A percentile compares a stretch with the other conserved stretches of the same genome.
phyloP scores from a whole-genome alignment of 2,329 filamentous ascomycete genomes.

The Trichophyton mentagrophytes region DNA sequence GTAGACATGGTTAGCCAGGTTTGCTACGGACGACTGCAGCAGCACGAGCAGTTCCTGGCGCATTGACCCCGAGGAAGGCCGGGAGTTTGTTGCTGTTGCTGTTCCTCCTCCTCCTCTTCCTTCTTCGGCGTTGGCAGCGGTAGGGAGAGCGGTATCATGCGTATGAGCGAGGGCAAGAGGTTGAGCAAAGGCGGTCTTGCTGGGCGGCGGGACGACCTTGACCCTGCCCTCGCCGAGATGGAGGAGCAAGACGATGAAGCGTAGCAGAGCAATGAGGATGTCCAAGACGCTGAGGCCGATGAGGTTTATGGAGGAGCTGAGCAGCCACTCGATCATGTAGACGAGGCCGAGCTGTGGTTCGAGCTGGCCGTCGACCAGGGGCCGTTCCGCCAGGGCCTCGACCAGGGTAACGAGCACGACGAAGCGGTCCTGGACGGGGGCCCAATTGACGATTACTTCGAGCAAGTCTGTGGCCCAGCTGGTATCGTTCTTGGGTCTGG shows the following conservation, averaged over 20 bases:
- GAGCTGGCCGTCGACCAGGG: conserved; percentile 57
- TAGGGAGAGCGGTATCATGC: not conserved
- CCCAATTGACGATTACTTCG: conserved; percentile 68
- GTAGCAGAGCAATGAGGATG: conserved; percentile 69
- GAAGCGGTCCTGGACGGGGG: conserved; percentile 88
- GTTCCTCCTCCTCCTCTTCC: too few species aligned
- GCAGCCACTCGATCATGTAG: conserved; percentile 65
- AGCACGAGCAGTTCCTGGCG: conserved; percentile 53
- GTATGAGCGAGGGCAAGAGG: not conserved
- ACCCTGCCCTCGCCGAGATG: conserved; percentile 39
- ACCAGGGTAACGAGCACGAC: conserved; percentile 72
- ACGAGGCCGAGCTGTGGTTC: conserved; percentile 62
- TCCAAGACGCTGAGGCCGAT: conserved; percentile 97
- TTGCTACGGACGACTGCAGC: conserved; percentile 73
- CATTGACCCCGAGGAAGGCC: not conserved
- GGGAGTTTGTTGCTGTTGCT: not conserved
- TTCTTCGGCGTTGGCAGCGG: too few species aligned
- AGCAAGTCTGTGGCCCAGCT: conserved; percentile 78
- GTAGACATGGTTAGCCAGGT: conserved; percentile 87
- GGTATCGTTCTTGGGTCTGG: conserved; percentile 38
- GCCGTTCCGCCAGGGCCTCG: conserved; percentile 58
- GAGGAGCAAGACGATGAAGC: conserved; percentile 66
- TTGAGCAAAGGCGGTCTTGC: not conserved
- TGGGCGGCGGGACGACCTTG: conserved; percentile 2
- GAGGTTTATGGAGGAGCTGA: conserved; percentile 80